Base-by-base conservation (phyloP, 208 protist genomes). In the Leishmania major region DNA sequence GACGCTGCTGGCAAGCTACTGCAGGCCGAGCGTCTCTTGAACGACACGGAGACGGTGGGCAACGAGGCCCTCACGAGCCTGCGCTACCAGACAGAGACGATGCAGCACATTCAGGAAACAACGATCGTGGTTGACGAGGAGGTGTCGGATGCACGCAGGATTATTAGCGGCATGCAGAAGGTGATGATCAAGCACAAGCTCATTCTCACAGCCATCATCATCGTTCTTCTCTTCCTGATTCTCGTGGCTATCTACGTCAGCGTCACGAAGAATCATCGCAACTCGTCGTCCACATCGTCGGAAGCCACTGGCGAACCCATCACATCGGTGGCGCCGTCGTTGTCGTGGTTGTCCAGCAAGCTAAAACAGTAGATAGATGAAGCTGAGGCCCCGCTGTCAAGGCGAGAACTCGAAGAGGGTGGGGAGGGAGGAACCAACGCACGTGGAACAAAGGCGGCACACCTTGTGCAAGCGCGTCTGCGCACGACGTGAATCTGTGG, bases 141-240 rank as follows among this genome's bases (percentile, higher is more conserved):
- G 77, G 84, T 96, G 51, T 93, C 90, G 6, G 90, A 94, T 74
- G 77, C 87, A n/a, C 86, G 90, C 11, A 91, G 91, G 75, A 87
- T 96, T 25, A 72, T 96, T 25, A 88, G 70, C n/a, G 81, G 82
- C 47, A 94, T 96, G 90, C 90, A 94, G 19, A 84, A 81, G 47
- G 72, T 82, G 67, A 94, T 95, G 89, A 79, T 96, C 17, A 96
- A 96, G 85, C 90, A 96, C 80, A 96, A 96, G 60, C 59, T 89
- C 31, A 89, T 88, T 49, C 86, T 96, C 3, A 81, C 93, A 28
- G 81, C 78, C 53, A 88, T 96, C 59, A 94, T 94, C 64, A 35
- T 86, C 7, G 64, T 94, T 28, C 83, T 96, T 0, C 0, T 96
- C 1, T 84, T 95, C 66, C 86, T 96, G 15, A 92, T 96, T 70